A percentile compares a stretch with the other conserved stretches of the same genome.
phyloP scores from a whole-genome alignment of 2,329 filamentous ascomycete genomes.

The Fusarium sp. region DNA sequence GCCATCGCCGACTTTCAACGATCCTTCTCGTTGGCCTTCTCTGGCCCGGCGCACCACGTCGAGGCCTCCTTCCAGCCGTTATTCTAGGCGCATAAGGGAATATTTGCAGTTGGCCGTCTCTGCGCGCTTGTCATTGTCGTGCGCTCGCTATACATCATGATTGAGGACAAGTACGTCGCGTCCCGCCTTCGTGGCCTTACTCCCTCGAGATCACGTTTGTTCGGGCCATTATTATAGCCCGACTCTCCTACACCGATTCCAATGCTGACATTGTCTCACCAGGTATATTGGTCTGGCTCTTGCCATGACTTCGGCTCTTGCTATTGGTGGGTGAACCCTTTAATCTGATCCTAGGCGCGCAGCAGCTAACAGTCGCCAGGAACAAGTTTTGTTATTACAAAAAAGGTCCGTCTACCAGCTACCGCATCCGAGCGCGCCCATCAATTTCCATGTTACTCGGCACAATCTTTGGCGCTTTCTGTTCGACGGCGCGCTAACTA shows the following conservation, averaged over 20 bases:
- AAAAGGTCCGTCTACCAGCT: constrained; percentile 71
- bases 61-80: neutral
- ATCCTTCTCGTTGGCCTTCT: constrained; percentile 11
- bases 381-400: constrained; percentile 98
- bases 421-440: neutral
- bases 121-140: constrained; percentile 32
- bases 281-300: constrained; percentile 80
- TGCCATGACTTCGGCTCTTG: constrained; percentile 76
- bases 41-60: constrained; percentile 22
- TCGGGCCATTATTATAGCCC: constrained; percentile 9
- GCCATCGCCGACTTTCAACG: constrained; percentile 29
- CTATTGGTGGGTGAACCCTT: constrained; percentile 68
- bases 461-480: neutral
- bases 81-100: constrained; percentile 24
- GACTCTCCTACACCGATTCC: neutral
- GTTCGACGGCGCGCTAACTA: constrained; percentile 21
- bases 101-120: neutral
- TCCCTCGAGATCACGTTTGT: constrained; percentile 11
- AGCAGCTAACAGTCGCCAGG: constrained; percentile 59
- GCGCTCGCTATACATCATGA: constrained; percentile 43
- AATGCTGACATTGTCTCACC: constrained; percentile 34
- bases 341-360: neutral
- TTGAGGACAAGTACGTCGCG: constrained; percentile 52
- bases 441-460: neutral
- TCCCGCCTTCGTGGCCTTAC: constrained; percentile 6